Evolutionary conservation across 176 grass and related monocot species (phyloP), one percentile per base, ranked within the genome.

Genomic region (Ananas comosus): DNA sequence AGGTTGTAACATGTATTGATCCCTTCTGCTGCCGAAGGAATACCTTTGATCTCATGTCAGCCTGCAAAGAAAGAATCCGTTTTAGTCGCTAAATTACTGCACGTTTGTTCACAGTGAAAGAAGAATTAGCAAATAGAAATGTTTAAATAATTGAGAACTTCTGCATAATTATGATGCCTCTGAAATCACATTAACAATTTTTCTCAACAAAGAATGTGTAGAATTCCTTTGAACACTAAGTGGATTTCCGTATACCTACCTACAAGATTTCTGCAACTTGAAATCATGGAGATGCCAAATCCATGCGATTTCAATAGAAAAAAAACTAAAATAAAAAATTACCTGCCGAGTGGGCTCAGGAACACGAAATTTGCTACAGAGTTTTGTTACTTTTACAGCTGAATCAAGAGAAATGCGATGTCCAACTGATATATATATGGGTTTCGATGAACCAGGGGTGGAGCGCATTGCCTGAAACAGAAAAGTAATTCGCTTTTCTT

Each of bases 41-140:
- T 51, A 78, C 65, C 63, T 96, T 96, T 2, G 93, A 96, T 87
- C 84, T 92, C 87, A 92, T 87, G 79, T 96, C 93, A 81, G 88
- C 88, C 93, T 97, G 19, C 50, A 14, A 7, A 73, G 54, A 19
- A 25, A 65, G 63, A 51, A 51, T 12, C 21, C 4, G 19, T 25
- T 24, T 11, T 10, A 64, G 17, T 21, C 63, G 13, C 16, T 48
- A 79, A 53, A 8, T 1, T 22, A 57, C 53, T 13, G 2, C 0
- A 28, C 51, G 27, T 10, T 51, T 53, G 74, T 72, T 63, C 76
- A 49, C 16, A 19, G 70, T 49, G 14, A 51, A 52, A 69, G 28
- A 29, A 61, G 42, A 67, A 71, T 9, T 24, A 51, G 49, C 8
- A 24, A 13, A 48, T 42, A 42, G 0, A 3, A 67, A 17, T 1